phyloP scores from a whole-genome alignment of 2,329 filamentous ascomycete genomes.

The Talaromyces marneffei region DNA sequence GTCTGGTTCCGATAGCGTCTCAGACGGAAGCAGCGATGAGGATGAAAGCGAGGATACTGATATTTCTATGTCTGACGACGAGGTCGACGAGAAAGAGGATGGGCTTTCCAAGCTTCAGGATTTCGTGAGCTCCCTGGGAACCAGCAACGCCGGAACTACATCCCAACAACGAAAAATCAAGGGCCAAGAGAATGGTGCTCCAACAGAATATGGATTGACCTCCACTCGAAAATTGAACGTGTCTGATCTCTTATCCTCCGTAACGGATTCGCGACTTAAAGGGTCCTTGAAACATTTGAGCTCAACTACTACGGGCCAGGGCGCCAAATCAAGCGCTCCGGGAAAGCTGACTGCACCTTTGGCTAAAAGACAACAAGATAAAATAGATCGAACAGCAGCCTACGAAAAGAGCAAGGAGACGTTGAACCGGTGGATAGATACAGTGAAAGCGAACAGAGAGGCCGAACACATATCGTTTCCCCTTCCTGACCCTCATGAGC shows the following conservation, averaged over 20 bases:
- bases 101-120: constrained; percentile 61
- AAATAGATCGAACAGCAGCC: constrained; percentile 72
- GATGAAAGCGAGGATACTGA: constrained; percentile 46
- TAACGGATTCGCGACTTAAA: constrained; percentile 69
- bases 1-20: constrained; percentile 16
- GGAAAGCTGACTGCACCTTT: constrained; percentile 77
- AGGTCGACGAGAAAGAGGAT: constrained; percentile 42
- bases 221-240: constrained; percentile 65
- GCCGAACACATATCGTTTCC: constrained; percentile 90
- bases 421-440: constrained; percentile 85
- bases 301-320: constrained; percentile 28
- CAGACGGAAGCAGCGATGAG: constrained; percentile 34
- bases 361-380: constrained; percentile 78
- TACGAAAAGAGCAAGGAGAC: constrained; percentile 90
- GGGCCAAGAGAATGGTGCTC: constrained; percentile 58
- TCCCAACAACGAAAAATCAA: constrained; percentile 32
- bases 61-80: constrained; percentile 44
- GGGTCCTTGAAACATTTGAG: constrained; percentile 70
- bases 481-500: constrained; percentile 64
- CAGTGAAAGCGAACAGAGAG: constrained; percentile 86
- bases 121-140: constrained; percentile 61
- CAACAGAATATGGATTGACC: constrained; percentile 54
- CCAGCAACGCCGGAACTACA: constrained; percentile 31
- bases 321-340: constrained; percentile 52
- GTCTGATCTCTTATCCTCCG: constrained; percentile 65